Base-by-base conservation (phyloP, 805 yeast species). In the Starmerella lactis-condensi region DNA sequence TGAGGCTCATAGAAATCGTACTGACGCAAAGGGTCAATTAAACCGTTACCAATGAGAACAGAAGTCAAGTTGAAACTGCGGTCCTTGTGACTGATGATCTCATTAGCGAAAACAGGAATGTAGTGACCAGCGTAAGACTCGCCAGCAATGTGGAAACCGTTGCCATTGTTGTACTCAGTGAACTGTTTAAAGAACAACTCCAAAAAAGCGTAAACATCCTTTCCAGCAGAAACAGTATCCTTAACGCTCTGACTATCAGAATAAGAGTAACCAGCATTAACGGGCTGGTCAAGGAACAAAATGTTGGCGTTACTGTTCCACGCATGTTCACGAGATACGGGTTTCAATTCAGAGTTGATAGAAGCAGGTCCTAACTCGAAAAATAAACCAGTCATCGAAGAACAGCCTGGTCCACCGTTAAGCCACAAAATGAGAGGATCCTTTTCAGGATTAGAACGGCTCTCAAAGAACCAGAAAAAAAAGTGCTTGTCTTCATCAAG, bases 371-470 rank as follows among this genome's bases (percentile, higher is more conserved):
- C 93, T 45, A 79, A 63, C 52, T 81, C 93, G 51, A 78, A 77
- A 50, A 79, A 75, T 42, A 77, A 63, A 1, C 93, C 93, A 10
- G 91, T 77, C 56, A 78, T 56, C 8, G 92, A 77, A 11, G 91
- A 76, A 57, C 93, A 81, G 4, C 94, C 94, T 26, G 94, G 93
- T 12, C 94, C 94, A 44, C 94, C 94, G 50, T 81, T 81, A 50
- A 81, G 64, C 93, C 93, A 79, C 46, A 82, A 61, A 30, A 82
- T 66, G 24, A 79, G 62, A 1, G 93, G 93, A 54, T 79, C 93
- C 37, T 64, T 76, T 40, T 58, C 58, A n/a, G 93, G 93, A 53
- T 77, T 83, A 51, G 74, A 75, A 62, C 92, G 69, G 37, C 85
- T 73, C 56, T 81, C 93, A 46, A 81, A 82, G 49, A 73, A 74